Conservation (phyloP, 148 eudicot species). For the Polygonum aviculare region DNA sequence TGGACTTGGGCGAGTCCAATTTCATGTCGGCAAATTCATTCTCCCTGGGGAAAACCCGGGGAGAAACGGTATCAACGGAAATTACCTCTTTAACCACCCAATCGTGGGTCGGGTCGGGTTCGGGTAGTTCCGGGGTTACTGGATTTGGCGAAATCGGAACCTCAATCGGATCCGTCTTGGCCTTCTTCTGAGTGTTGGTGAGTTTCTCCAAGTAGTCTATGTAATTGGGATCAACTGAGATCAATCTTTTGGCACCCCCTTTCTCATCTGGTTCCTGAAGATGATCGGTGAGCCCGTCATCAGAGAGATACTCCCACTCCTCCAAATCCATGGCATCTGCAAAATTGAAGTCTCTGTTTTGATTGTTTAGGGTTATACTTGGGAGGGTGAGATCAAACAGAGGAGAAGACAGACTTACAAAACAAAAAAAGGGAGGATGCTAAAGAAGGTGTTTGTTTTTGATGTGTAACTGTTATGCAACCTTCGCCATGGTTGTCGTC, state of each 20-base stretch:
- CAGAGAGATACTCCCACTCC: constrained; percentile 80
- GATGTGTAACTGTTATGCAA: background rate
- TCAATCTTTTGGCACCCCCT: constrained; percentile 19
- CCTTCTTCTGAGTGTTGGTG: constrained; percentile 15
- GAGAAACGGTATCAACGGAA: constrained; percentile 25
- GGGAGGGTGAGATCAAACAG: background rate
- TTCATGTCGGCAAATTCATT: constrained; percentile 91
- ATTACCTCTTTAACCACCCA: background rate
- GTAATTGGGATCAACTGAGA: constrained; percentile 12
- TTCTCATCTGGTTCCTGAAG: constrained; percentile 20
- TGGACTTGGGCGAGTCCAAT: constrained; percentile 70
- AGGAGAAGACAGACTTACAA: background rate
- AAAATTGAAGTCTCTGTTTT: background rate
- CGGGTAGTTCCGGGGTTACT: constrained; percentile 7
- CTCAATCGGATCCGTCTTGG: background rate
- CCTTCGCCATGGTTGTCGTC: background rate
- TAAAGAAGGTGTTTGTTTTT: background rate
- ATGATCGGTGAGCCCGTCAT: constrained; percentile 51
- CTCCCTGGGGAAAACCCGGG: constrained; percentile 68
- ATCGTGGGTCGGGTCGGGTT: constrained; percentile 8
- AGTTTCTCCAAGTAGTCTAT: constrained; percentile 42
- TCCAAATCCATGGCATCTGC: constrained; percentile 56
- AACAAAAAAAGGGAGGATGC: no score
- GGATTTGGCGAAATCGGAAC: constrained; percentile 19
- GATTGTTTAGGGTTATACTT: background rate